Base-by-base conservation (phyloP, 352 stramenopile species). In the Albugo candida region DNA sequence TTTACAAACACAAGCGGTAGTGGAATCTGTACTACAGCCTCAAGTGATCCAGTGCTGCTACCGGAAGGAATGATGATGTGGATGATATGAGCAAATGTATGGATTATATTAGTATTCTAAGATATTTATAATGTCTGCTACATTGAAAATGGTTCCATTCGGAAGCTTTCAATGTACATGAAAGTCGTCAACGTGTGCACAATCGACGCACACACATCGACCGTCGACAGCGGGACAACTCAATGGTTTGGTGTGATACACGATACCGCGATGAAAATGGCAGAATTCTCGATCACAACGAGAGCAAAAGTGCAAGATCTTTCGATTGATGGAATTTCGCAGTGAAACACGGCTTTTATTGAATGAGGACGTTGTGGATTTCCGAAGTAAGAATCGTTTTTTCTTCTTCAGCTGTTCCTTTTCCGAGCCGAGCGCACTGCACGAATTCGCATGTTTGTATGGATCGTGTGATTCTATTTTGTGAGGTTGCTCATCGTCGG, bases 41-140 rank as follows among this genome's bases (percentile, higher is more conserved):
- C 24, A 8, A 31, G 24, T 31, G 24, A 31, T 31, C 24, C 24
- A 31, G 24, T 8, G 24, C 24, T 31, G 3, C 24, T 31, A 31
- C 24, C 24, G 3, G 24, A 31, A 19, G 38, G 19, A 21, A 83
- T 86, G 73, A 86, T 83, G 69, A 83, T 86, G 70, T 86, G 73
- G 73, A 86, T 86, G 73, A 86, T 86, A 47, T 86, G 60, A 56
- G 6, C 21, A 21, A 21, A 40, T 11, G 11, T 0, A 12, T 43
- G 38, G 3, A 43, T 43, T 10, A 3, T 31, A 10, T 31, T 31
- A 8, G 24, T 31, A 8, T 31, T 31, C 3, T 31, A 31, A 31
- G 8, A 3, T 31, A 10, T 8, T 31, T 8, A 8, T 10, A 10
- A 31, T 31, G 8, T 31, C 24, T n/a, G 24, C 24, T 31, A 8